Evolutionary conservation across 148 eudicot species (phyloP), one percentile per base, ranked within the genome.

Genomic region (Talinum fruticosum): DNA sequence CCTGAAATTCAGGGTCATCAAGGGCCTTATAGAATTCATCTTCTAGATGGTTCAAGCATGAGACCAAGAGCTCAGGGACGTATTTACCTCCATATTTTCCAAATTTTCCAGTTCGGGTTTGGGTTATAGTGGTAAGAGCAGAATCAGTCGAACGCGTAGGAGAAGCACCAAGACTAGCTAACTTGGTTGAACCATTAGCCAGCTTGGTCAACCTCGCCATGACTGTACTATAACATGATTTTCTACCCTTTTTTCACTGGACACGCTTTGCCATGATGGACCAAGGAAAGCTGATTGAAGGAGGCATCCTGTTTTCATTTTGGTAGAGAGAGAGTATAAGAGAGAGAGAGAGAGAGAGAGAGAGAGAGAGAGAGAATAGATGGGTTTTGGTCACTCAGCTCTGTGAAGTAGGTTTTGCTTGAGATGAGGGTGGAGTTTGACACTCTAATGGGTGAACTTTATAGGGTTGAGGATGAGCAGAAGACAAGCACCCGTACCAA

Each of bases 11-110:
- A 16, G 80, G 37, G 71, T 93, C 97, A 2, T 73, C 49, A 7
- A 89, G 62, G 69, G 75, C 83, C 1, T 70, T 76, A 71, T 87
- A 51, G 73, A 93, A 91, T 32, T 88, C 91, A 54, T 82, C 79
- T 65, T 85, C 93, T 69, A 93, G 93, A 75, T 73, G 57, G 28
- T 45, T 72, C 81, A 93, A 83, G 45, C 84, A 81, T 37, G 80
- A 3, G 8, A 91, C 74, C 37, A 93, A 73, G 13, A 88, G 76
- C 72, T 93, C 97, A 14, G 96, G 96, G 69, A 93, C 96, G 65
- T 75, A 91, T 36, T 71, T 83, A 5, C 97, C 97, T 66, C 97
- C 97, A 66, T 76, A 93, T 75, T 79, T 85, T 24, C 96, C 97
- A 69, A 84, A 93, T 76, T 82, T 91, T 36, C 97, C 97, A 10